phyloP scores from a whole-genome alignment of 1,284 basidiomycete species.

The Puccinia sorghi region DNA sequence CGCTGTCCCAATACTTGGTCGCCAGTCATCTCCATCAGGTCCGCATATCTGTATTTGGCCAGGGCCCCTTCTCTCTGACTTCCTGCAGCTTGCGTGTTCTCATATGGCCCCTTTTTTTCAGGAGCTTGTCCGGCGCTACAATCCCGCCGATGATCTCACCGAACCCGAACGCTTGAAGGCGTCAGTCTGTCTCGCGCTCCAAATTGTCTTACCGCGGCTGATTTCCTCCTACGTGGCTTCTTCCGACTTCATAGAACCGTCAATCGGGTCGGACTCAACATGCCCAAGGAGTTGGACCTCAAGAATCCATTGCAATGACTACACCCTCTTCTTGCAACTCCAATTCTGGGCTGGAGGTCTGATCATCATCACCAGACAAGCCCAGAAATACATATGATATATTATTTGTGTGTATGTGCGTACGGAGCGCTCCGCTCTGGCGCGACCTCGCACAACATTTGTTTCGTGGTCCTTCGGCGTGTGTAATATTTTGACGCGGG shows the following conservation, averaged over 20 bases:
- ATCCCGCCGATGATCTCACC: conserved; percentile 43
- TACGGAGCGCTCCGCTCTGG: too few relatives aligned
- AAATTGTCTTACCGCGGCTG: not conserved
- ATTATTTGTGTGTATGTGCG: too few relatives aligned
- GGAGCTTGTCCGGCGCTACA: conserved; percentile 45
- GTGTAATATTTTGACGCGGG: too few relatives aligned
- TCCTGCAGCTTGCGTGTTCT: too few relatives aligned
- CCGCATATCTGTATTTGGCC: not conserved
- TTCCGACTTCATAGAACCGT: conserved; percentile 25
- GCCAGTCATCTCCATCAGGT: conserved; percentile 34
- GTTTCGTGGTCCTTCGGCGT: too few relatives aligned
- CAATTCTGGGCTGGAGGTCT: not conserved
- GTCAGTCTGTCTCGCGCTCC: conserved; percentile 1
- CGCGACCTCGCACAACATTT: too few relatives aligned
- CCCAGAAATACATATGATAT: too few relatives aligned
- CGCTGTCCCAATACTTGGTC: conserved; percentile 14
- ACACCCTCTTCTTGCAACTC: not conserved
- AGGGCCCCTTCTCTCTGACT: not conserved
- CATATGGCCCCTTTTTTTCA: not conserved
- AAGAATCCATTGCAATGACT: not conserved
- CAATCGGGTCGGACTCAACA: conserved; percentile 44
- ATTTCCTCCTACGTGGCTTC: not conserved
- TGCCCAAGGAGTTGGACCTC: conserved; percentile 26
- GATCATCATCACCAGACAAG: not conserved
- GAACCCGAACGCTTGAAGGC: conserved; percentile 41